A percentile compares a stretch with the other conserved stretches of the same genome.
phyloP scores from a whole-genome alignment of 352 stramenopile genomes.

The Pythium sp. region DNA sequence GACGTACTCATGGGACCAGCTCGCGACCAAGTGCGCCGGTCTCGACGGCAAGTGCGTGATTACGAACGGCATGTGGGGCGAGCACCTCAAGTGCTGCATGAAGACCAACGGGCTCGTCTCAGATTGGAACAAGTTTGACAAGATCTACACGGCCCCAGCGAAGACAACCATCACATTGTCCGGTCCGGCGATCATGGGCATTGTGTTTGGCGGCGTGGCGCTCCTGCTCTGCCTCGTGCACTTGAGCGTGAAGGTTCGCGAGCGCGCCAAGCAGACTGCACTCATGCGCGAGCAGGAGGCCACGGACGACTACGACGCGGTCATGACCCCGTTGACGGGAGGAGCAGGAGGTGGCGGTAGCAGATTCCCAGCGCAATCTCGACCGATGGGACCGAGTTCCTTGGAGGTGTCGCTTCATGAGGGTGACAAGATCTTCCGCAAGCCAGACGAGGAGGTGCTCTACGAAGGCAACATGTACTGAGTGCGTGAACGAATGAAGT shows the following conservation, averaged over 20 bases:
- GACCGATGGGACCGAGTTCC: conserved; percentile 42
- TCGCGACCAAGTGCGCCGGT: conserved; percentile 74
- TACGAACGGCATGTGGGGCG: conserved; percentile 78
- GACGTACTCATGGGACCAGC: conserved; percentile 73
- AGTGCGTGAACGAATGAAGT: neutral
- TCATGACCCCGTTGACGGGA: conserved; percentile 78
- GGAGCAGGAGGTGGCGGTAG: neutral
- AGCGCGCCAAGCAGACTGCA: conserved; percentile 73
- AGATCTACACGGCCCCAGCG: conserved; percentile 58
- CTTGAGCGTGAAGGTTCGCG: conserved; percentile 73
- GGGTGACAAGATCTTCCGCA: conserved; percentile 84
- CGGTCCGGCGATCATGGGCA: conserved; percentile 60
- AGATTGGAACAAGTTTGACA: conserved; percentile 67
- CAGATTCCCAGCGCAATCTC: neutral
- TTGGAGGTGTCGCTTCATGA: conserved; percentile 84
- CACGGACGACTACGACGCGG: conserved; percentile 87
- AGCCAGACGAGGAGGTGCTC: conserved; percentile 73
- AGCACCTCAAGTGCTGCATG: conserved; percentile 83
- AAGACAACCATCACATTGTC: conserved; percentile 48
- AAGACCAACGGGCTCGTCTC: conserved; percentile 43
- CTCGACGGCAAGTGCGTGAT: conserved; percentile 73
- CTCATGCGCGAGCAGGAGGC: conserved; percentile 84
- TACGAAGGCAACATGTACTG: conserved; percentile 87
- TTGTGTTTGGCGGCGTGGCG: conserved; percentile 74
- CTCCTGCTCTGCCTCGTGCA: conserved; percentile 76